Percentiles rank a stretch among this genome's conserved stretches.
These are phyloP conservation scores for Thecaphora thlaspeos DNA, from an alignment of 1,284 basidiomycete species.

Conservation along the genomic window DNA sequence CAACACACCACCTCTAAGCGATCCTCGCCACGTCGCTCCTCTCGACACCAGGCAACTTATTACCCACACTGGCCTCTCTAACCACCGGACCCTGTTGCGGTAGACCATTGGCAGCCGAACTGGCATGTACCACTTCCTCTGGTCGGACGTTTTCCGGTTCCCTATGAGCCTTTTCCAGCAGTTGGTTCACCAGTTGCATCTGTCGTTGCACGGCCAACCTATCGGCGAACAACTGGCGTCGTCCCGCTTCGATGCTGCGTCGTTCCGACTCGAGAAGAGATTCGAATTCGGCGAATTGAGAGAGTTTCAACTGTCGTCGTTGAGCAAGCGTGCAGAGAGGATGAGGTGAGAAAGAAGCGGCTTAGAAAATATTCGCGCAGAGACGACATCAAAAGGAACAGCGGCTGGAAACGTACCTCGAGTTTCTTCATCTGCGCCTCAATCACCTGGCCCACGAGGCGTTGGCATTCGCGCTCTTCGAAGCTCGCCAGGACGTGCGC, in stretches of 20 bases:
- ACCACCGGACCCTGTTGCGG: slow-evolving; percentile 53
- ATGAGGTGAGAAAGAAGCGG: too few relatives aligned
- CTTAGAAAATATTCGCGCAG: too few relatives aligned
- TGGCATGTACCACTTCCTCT: slow-evolving; percentile 34
- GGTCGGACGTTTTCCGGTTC: slow-evolving; percentile 35
- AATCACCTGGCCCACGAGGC: slow-evolving; percentile 79
- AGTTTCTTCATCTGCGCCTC: slow-evolving; percentile 89
- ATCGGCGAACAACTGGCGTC: slow-evolving; percentile 52
- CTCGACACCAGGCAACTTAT: slow-evolving; percentile 3
- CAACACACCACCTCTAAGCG: too few relatives aligned
- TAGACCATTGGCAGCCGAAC: slow-evolving; percentile 39
- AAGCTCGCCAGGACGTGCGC: slow-evolving; percentile 78
- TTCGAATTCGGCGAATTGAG: slow-evolving; percentile 55
- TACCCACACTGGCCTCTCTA: slow-evolving; percentile 20
- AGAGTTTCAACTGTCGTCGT: slow-evolving; percentile 45
- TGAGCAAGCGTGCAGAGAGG: too few relatives aligned
- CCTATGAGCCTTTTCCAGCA: slow-evolving; percentile 46
- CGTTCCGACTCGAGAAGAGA: slow-evolving; percentile 51
- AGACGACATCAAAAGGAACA: too few relatives aligned
- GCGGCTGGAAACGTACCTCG: slow-evolving; percentile 63
- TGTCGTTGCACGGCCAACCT: slow-evolving; percentile 52
- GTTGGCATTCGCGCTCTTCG: slow-evolving; percentile 78
- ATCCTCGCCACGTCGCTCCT: slow-evolving; percentile 29
- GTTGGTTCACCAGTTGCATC: slow-evolving; percentile 47
- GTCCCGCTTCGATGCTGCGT: slow-evolving; percentile 43